A percentile compares a stretch with the other conserved stretches of the same genome.
Conservation (phyloP, 257 asterid genomes). For the Salvia hispanica region DNA sequence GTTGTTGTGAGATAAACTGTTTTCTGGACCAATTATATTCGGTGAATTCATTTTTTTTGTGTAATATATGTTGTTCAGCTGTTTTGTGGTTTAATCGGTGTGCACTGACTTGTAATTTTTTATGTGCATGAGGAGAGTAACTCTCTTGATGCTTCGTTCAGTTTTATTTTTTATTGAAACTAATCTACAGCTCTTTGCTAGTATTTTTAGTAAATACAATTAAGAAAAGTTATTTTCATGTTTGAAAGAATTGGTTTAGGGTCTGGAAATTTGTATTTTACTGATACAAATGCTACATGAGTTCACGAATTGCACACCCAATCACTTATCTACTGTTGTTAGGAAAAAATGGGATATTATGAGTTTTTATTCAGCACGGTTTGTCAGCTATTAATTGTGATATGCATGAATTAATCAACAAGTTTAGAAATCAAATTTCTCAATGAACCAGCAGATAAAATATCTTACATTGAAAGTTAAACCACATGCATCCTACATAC, state of each 20-base stretch:
- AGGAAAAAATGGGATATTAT: not conserved
- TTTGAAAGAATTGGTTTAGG: not conserved
- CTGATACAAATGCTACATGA: not conserved
- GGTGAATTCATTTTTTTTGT: not conserved
- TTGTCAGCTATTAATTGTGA: not conserved
- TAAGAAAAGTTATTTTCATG: not conserved
- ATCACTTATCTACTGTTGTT: not conserved
- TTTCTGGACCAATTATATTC: not conserved
- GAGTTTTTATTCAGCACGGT: not conserved
- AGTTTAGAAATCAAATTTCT: not conserved
- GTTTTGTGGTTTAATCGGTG: not conserved
- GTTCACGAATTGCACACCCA: not conserved
- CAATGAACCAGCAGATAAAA: too few relatives aligned
- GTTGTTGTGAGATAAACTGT: not conserved
- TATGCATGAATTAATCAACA: not conserved
- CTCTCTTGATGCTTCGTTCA: not conserved
- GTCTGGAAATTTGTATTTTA: not conserved
- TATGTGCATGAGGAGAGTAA: not conserved
- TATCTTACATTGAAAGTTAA: not conserved
- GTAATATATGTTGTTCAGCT: not conserved
- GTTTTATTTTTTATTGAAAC: not conserved
- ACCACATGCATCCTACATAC: not conserved
- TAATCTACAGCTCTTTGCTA: not conserved
- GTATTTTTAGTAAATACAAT: not conserved
- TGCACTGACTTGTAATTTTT: not conserved